These are phyloP conservation scores for Epichloe elymi DNA, from an alignment of 2,329 filamentous ascomycete species.

Conservation along the genomic window DNA sequence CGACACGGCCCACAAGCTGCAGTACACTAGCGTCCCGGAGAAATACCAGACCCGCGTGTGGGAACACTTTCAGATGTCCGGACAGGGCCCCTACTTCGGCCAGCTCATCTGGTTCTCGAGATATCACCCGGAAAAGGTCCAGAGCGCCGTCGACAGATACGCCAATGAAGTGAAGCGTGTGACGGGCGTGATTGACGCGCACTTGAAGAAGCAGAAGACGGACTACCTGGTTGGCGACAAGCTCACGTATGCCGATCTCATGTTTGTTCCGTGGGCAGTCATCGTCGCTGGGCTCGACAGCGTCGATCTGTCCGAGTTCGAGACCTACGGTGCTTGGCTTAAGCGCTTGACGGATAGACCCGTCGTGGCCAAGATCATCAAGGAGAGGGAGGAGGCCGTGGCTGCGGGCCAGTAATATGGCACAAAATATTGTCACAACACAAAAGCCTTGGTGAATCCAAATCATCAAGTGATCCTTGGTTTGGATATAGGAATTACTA, in stretches of 20 bases:
- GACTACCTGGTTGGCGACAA: conserved; percentile 12
- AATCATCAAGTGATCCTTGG: too few species aligned
- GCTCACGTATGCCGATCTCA: conserved; percentile 14
- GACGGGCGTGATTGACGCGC: conserved; percentile 14
- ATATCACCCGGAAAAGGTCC: conserved; percentile 13
- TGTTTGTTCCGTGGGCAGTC: conserved; percentile 12
- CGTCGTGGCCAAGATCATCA: conserved; percentile 1
- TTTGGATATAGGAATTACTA: too few species aligned
- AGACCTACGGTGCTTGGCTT: conserved; percentile 4
- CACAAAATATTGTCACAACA: too few species aligned
- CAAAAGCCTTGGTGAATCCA: neutral
- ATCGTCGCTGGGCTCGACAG: neutral
- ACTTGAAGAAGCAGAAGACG: conserved; percentile 10
- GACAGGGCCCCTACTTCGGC: conserved; percentile 19
- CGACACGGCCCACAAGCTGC: conserved; percentile 9
- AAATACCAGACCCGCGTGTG: conserved; percentile 8
- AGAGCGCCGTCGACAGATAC: conserved; percentile 17
- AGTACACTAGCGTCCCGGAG: conserved; percentile 6
- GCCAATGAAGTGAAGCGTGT: conserved; percentile 16
- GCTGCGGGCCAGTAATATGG: neutral
- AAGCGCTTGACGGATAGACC: conserved; percentile 2
- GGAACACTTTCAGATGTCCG: conserved; percentile 12
- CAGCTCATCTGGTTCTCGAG: conserved; percentile 12
- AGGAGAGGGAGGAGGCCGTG: conserved; percentile 2
- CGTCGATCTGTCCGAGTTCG: neutral